phyloP scores from a whole-genome alignment of 2,329 filamentous ascomycete genomes.

The Cercospora zeina region DNA sequence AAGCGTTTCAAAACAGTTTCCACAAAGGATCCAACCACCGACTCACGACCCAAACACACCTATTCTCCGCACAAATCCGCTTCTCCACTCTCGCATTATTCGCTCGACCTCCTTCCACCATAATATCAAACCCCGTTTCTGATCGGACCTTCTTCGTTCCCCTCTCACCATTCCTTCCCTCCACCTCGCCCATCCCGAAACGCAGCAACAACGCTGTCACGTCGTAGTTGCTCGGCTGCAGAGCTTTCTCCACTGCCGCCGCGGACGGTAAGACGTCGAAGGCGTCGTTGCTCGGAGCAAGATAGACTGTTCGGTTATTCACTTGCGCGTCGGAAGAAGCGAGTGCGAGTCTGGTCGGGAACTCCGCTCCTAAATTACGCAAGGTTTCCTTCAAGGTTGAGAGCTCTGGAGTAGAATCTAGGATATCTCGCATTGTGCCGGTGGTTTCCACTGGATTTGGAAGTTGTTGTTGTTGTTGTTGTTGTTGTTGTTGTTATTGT shows the following conservation, averaged over 20 bases:
- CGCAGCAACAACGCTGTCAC: constrained; percentile 17
- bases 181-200: constrained; percentile 18
- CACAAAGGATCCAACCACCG: constrained; percentile 26
- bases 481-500: too few species aligned
- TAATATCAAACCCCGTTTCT: constrained; percentile 18
- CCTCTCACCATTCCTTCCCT: neutral
- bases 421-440: constrained; percentile 21
- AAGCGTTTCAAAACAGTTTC: neutral
- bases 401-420: constrained; percentile 10
- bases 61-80: constrained; percentile 25
- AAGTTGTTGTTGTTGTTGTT: too few species aligned
- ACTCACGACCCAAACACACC: constrained; percentile 25
- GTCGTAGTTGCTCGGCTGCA: constrained; percentile 19
- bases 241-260: constrained; percentile 7
- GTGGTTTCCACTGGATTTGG: constrained; percentile 3
- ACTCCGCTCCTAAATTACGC: constrained; percentile 15
- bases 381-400: constrained; percentile 13
- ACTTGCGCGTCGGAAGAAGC: neutral
- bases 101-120: constrained; percentile 3
- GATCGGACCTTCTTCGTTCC: neutral
- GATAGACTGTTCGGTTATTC: constrained; percentile 14
- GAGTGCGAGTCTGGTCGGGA: constrained; percentile 18
- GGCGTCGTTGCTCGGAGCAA: constrained; percentile 24
- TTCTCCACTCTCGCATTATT: constrained; percentile 21
- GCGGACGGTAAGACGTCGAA: constrained; percentile 19